These are phyloP conservation scores for Solanum appendiculatum DNA, from an alignment of 257 asterid genomes.

Conservation along the genomic window DNA sequence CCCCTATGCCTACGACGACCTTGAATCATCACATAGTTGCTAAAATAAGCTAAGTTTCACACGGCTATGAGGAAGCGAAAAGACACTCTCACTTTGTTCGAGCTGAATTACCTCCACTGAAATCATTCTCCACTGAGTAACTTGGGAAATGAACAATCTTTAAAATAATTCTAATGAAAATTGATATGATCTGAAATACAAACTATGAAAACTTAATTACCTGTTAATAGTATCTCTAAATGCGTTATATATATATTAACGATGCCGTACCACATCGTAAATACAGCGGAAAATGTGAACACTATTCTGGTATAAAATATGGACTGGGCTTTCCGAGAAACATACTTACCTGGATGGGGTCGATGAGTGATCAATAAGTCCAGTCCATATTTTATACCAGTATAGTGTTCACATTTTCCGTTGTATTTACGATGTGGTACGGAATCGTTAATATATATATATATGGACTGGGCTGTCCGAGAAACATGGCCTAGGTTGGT, in stretches of 20 bases:
- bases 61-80: neutral
- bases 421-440: too few relatives aligned
- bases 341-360: conserved; percentile 21
- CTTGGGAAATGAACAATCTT: neutral
- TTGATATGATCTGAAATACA: neutral
- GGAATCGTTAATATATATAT: too few relatives aligned
- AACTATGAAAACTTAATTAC: neutral
- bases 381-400: too few relatives aligned
- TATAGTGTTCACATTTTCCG: too few relatives aligned
- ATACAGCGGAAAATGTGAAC: neutral
- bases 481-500: conserved; percentile 10
- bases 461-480: neutral
- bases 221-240: neutral
- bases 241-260: neutral
- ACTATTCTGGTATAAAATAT: too few relatives aligned
- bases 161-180: neutral
- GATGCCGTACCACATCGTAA: neutral
- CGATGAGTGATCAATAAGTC: conserved; percentile 18
- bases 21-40: neutral
- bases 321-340: neutral
- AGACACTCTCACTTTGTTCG: neutral
- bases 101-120: neutral
- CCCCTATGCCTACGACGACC: too few relatives aligned
- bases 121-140: neutral
- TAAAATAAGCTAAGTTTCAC: neutral